Evolutionary conservation across 306 rosid species (phyloP), one percentile per base, ranked within the genome.

Genomic region (Psophocarpus tetragonolobus): DNA sequence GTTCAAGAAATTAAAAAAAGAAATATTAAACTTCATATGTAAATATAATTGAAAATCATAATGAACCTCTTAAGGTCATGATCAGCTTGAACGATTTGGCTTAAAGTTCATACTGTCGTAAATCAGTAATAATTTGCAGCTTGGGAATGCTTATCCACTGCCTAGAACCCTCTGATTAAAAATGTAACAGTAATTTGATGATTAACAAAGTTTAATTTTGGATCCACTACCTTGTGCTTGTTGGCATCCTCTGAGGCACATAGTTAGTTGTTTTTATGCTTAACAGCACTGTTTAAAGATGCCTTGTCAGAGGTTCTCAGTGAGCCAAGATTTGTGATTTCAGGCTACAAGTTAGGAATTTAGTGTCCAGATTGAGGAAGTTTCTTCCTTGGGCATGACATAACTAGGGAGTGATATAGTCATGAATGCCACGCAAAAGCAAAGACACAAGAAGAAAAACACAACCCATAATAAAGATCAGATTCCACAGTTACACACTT

Each of bases 401-500:
- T 63, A 84, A 84, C 68, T 26, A 58, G 63, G 51, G 20, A 78
- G 14, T 20, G 57, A 78, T 48, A 41, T 39, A 83, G 45, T 45
- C 76, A 13, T 54, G 44, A 63, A 80, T 69, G 15, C 82, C 79
- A 75, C 71, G 80, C 73, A 76, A 80, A 80, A 71, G 54, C 79
- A 80, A 76, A 76, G 58, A 20, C 79, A 75, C 76, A 76, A 63
- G 29, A 6, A 39, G 66, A 44, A 41, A 83, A 63, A 74, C 54
- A 76, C 70, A 84, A 62, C n/a, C 67, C 63, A 54, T 75, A 65
- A 68, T 56, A 58, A 47, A 38, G 71, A 76, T 20, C 48, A 81
- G 74, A 66, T 69, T 88, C 91, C 85, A 60, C 10, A 58, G 69
- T 77, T 69, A 47, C 29, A 61, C 88, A 71, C 91, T 87, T 84